Base-by-base conservation (phyloP, 2,329 filamentous ascomycete genomes). In the Colletotrichum sidae region DNA sequence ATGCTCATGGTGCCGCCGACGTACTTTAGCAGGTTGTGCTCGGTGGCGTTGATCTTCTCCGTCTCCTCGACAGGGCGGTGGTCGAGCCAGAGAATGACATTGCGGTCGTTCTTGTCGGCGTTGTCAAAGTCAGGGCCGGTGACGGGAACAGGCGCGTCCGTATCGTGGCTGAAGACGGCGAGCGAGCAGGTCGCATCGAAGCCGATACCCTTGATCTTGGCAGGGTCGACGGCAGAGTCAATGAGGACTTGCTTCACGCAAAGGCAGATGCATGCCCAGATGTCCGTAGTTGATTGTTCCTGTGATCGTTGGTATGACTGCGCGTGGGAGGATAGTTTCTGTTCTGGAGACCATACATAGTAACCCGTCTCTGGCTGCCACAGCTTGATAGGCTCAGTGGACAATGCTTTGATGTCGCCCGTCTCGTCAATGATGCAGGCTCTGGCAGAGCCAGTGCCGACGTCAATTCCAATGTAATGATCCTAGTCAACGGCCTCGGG, bases 161-260 rank as follows among this genome's bases (percentile, higher is more conserved):
- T 97, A 72, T 97, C 93, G 74, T 92, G 84, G 60, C 90, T 86
- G 80, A 99, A 97, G 71, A 98, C 94, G 38, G 94, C 88, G 35
- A 99, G 88, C 15, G 96, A 99, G 84, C 96, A 99, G n/a, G 96
- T 99, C 25, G 96, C 96, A 77, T 99, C 96, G 78, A 99, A 98
- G 57, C 96, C 96, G 73, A 99, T 93, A 64, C 96, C 96, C 71
- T 91, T 91, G 72, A 99, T 91, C 41, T 87, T 89, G 68, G 81
- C 82, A 5, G 90, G 86, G 72, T 95, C 89, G 70, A 97, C 90
- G 71, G 90, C 90, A 70, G 95, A 92, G 77, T 97, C 91, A 74
- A 86, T 86, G 72, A 98, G 86, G 49, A 94, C 93, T 56, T 90
- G 87, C 73, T 94, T 91, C 42, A 97, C 93, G 46, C 93, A 96